These are phyloP conservation scores for Echinosophora koreensis DNA, from an alignment of 306 rosid species.

Conservation along the genomic window DNA sequence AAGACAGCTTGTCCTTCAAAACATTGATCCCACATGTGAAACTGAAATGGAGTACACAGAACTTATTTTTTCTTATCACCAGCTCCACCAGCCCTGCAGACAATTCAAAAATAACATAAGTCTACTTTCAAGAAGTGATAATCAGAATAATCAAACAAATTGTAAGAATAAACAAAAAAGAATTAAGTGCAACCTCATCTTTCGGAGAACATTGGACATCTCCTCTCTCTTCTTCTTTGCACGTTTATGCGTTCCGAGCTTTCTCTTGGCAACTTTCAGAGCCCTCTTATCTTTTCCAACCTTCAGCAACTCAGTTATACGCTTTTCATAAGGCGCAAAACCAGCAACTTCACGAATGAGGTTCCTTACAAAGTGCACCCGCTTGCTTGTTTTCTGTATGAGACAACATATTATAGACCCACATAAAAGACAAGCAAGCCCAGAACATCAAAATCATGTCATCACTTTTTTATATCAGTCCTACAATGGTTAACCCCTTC, in stretches of 20 bases:
- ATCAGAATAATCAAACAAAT: background rate
- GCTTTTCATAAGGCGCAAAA: constrained; percentile 90
- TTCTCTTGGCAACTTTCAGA: constrained; percentile 81
- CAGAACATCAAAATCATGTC: background rate
- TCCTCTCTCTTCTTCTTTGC: constrained; percentile 96
- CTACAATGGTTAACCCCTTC: background rate
- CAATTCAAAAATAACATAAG: background rate
- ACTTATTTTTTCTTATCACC: constrained; percentile 83
- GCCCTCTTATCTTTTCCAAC: constrained; percentile 97
- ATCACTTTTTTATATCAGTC: background rate
- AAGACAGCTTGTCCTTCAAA: constrained; percentile 34
- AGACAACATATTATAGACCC: constrained; percentile 1
- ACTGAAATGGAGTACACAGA: background rate
- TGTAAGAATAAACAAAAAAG: background rate
- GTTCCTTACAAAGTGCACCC: constrained; percentile 83
- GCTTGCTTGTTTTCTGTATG: constrained; percentile 76
- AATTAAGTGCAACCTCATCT: constrained; percentile 71
- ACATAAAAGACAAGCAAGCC: background rate
- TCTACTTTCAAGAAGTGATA: background rate
- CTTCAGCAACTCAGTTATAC: constrained; percentile 94
- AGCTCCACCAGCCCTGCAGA: constrained; percentile 86
- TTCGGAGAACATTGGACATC: constrained; percentile 86
- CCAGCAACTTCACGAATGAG: constrained; percentile 90
- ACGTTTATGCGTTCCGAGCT: constrained; percentile 92
- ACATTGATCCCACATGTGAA: constrained; percentile 18